These are phyloP conservation scores for Pythium brachiatum DNA, from an alignment of 352 stramenopile genomes.

Conservation along the genomic window DNA sequence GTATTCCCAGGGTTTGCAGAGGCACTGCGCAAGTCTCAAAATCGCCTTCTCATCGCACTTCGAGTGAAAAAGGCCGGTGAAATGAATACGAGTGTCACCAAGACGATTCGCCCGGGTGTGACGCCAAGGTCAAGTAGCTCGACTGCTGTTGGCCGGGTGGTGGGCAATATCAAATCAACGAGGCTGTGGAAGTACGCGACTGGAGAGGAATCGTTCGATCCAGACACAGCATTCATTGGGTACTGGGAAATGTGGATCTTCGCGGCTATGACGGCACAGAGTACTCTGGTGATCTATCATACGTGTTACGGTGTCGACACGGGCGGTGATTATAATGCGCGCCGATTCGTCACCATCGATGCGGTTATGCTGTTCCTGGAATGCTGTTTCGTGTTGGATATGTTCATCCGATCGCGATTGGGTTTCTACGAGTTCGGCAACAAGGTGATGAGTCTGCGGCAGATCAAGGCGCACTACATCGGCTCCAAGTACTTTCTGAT, in stretches of 20 bases:
- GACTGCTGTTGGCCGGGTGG: not conserved
- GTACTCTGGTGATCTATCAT: conserved; percentile 44
- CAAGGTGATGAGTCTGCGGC: conserved; percentile 50
- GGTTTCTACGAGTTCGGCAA: conserved; percentile 69
- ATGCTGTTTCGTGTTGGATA: conserved; percentile 39
- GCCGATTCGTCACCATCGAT: conserved; percentile 29
- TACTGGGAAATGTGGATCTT: conserved; percentile 54
- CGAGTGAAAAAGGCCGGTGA: conserved; percentile 34
- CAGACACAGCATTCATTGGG: conserved; percentile 42
- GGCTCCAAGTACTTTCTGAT: conserved; percentile 31
- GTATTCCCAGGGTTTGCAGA: conserved; percentile 27
- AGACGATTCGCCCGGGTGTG: not conserved
- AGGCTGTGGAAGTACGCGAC: conserved; percentile 5
- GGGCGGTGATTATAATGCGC: not conserved
- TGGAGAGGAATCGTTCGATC: conserved; percentile 37
- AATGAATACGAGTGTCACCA: conserved; percentile 22
- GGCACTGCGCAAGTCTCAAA: conserved; percentile 31
- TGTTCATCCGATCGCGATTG: conserved; percentile 45
- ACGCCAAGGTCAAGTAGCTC: not conserved
- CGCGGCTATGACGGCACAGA: conserved; percentile 37
- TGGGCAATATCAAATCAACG: not conserved
- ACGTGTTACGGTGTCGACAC: conserved; percentile 39
- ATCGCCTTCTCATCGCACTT: conserved; percentile 25
- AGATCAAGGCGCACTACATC: conserved; percentile 43
- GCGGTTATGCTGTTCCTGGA: conserved; percentile 38